phyloP scores from a whole-genome alignment of 2,329 filamentous ascomycete species.

The Nemania serpens region DNA sequence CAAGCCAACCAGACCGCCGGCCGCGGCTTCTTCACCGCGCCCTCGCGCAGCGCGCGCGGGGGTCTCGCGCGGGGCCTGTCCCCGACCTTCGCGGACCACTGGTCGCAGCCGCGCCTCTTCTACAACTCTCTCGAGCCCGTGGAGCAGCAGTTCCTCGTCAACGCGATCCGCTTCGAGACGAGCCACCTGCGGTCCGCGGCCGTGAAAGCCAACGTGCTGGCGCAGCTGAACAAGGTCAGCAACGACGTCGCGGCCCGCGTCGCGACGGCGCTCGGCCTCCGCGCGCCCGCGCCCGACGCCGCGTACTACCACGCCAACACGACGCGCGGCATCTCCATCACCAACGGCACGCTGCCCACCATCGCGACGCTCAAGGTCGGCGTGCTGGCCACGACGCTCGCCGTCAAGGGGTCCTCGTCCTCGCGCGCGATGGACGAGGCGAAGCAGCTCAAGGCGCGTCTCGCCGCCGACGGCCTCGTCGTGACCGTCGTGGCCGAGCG shows the following conservation, averaged over 20 bases:
- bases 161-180: conserved; percentile 74
- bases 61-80: conserved; percentile 61
- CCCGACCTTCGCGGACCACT: conserved; percentile 71
- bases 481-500: conserved; percentile 65
- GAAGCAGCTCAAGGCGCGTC: conserved; percentile 51
- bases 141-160: conserved; percentile 74
- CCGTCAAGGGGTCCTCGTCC: conserved; percentile 32
- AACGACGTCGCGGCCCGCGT: conserved; percentile 71
- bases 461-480: conserved; percentile 57
- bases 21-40: conserved; percentile 72
- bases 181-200: conserved; percentile 60
- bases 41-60: conserved; percentile 57
- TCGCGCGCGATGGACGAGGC: conserved; percentile 51
- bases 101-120: conserved; percentile 74
- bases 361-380: conserved; percentile 68
- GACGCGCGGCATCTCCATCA: conserved; percentile 64
- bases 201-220: conserved; percentile 68
- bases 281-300: conserved; percentile 61
- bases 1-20: conserved; percentile 69
- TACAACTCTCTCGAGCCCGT: conserved; percentile 70
- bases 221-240: conserved; percentile 70
- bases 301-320: conserved; percentile 72
- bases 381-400: conserved; percentile 62
- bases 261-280: conserved; percentile 62
- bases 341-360: conserved; percentile 60